phyloP scores from a whole-genome alignment of 768 basidiomycete genomes.

The Pleurotus pulmonarius region DNA sequence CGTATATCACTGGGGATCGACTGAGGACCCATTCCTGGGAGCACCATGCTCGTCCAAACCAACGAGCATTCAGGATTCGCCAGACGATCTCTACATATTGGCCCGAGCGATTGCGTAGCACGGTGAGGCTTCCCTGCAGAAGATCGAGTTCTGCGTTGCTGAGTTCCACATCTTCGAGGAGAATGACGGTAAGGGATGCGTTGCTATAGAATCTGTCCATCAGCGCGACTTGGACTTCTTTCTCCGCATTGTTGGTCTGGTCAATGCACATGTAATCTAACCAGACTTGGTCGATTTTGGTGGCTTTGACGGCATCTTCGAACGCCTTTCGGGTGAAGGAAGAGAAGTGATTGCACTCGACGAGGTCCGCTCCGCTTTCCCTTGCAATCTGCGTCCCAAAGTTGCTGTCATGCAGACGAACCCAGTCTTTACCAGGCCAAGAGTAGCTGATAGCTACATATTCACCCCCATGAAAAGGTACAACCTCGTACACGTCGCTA shows the following conservation, averaged over 20 bases:
- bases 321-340: neutral
- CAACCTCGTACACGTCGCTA: neutral
- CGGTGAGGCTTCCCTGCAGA: neutral
- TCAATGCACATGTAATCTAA: constrained; percentile 3
- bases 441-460: constrained; percentile 7
- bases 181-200: neutral
- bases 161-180: constrained; percentile 3
- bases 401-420: constrained; percentile 3
- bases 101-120: neutral
- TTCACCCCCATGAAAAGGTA: neutral
- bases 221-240: neutral
- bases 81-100: neutral
- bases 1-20: neutral
- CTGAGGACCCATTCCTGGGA: constrained; percentile 8
- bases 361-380: neutral
- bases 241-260: neutral
- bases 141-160: neutral
- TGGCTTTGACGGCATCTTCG: neutral
- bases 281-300: neutral
- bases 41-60: constrained; percentile 5
- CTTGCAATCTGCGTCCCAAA: neutral
- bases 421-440: constrained; percentile 1
- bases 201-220: constrained; percentile 5
- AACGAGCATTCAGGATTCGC: neutral
- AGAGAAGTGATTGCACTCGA: neutral